A percentile compares a stretch with the other conserved stretches of the same genome.
These are phyloP conservation scores for Dictyostelium firmibasis DNA, from an alignment of 78 protist species.

Conservation along the genomic window DNA sequence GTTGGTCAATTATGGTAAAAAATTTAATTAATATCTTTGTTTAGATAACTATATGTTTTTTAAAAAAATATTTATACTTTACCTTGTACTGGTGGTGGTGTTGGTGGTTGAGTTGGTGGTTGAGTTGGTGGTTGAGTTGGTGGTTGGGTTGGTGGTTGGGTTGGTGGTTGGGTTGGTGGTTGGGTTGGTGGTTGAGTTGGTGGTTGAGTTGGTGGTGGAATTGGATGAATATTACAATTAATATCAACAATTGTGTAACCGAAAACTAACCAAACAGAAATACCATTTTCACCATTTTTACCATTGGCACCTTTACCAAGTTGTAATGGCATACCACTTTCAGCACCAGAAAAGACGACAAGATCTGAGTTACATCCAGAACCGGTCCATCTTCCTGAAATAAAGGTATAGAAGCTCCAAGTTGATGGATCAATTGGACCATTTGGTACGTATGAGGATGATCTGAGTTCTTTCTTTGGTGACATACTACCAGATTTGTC, in stretches of 20 bases:
- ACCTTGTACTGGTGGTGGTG: neutral
- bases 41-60: too few species aligned
- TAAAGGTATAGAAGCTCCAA: slow-evolving; percentile 31
- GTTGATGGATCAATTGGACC: slow-evolving; percentile 59
- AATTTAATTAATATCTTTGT: too few species aligned
- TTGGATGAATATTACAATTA: neutral
- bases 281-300: slow-evolving; percentile 28
- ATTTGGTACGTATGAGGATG: neutral
- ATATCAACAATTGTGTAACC: neutral
- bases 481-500: neutral
- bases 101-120: slow-evolving; percentile 2
- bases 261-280: slow-evolving; percentile 44
- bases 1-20: too few species aligned
- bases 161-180: neutral
- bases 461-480: slow-evolving; percentile 20
- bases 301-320: slow-evolving; percentile 62
- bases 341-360: neutral
- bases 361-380: neutral
- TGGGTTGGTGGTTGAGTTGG: neutral
- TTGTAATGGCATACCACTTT: slow-evolving; percentile 14
- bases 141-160: neutral
- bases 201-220: neutral
- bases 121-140: neutral
- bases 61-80: neutral
- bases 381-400: slow-evolving; percentile 1